phyloP scores from a whole-genome alignment of 768 basidiomycete species.

The Tylopilus rubrobrunneus region DNA sequence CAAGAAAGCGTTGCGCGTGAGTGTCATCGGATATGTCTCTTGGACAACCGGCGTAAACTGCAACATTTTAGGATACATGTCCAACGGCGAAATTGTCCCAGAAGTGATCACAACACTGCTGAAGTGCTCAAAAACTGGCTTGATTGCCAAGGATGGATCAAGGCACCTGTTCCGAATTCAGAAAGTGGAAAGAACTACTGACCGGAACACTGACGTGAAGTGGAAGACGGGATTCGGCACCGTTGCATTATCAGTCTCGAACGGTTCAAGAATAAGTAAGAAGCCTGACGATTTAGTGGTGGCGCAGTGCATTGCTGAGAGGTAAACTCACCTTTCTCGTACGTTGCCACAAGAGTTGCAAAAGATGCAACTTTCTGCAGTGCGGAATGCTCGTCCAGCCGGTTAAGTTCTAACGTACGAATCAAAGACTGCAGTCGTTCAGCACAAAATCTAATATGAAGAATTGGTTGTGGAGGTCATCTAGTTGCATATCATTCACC shows the following conservation, averaged over 20 bases:
- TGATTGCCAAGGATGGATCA: constrained; percentile 95
- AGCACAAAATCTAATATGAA: constrained; percentile 76
- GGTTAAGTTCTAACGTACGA: constrained; percentile 82
- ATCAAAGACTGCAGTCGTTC: constrained; percentile 94
- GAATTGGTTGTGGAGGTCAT: background rate
- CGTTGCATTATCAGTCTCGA: constrained; percentile 97
- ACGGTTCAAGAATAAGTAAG: constrained; percentile 93
- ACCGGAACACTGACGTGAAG: constrained; percentile 64
- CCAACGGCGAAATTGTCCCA: constrained; percentile 95
- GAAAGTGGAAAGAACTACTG: background rate
- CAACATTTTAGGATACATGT: constrained; percentile 99
- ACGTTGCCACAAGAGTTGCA: constrained; percentile 95
- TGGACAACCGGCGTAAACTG: constrained; percentile 96
- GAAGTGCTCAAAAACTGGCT: constrained; percentile 97
- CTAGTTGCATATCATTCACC: constrained; percentile 44
- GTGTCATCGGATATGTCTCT: constrained; percentile 97
- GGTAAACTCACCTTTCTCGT: constrained; percentile 76
- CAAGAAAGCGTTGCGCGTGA: constrained; percentile 93
- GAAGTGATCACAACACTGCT: constrained; percentile 98
- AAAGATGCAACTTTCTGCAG: constrained; percentile 95
- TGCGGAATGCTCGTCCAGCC: constrained; percentile 87
- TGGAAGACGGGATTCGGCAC: constrained; percentile 99
- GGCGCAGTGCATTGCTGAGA: background rate
- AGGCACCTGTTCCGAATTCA: constrained; percentile 63
- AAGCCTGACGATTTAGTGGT: constrained; percentile 57